Evolutionary conservation across 805 yeast species (phyloP).

Genomic region (Huiozyma sinensis): DNA sequence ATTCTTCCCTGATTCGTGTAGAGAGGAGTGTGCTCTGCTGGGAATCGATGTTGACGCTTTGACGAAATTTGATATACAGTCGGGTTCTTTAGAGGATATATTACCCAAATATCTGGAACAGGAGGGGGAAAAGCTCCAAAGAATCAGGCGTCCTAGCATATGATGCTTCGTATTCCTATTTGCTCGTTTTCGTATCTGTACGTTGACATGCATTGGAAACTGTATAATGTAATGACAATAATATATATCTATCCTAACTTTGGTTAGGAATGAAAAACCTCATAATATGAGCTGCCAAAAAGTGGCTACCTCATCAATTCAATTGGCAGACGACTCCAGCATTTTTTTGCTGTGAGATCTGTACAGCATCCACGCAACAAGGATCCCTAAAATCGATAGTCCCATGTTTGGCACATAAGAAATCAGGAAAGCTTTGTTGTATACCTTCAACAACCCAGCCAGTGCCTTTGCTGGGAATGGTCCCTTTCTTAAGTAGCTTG

Average conservation of each 20-base stretch:
- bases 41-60: slow-evolving; percentile 11
- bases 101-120: slow-evolving; percentile 5
- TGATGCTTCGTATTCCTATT: too few species aligned
- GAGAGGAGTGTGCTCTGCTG: slow-evolving; percentile 12
- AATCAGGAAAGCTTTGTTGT: slow-evolving; percentile 18
- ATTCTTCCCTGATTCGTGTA: slow-evolving; percentile 12
- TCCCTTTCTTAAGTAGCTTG: slow-evolving; percentile 19
- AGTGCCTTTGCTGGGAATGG: slow-evolving; percentile 14
- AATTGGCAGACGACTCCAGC: not conserved
- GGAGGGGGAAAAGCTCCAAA: too few species aligned
- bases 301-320: too few species aligned
- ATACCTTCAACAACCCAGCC: slow-evolving; percentile 13
- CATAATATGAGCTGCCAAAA: not conserved
- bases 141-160: too few species aligned
- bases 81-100: slow-evolving; percentile 12
- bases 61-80: slow-evolving; percentile 10
- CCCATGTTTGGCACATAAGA: slow-evolving; percentile 23
- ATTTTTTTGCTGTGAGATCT: slow-evolving; percentile 5
- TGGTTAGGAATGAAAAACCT: not conserved
- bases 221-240: not conserved
- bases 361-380: slow-evolving; percentile 9
- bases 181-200: too few species aligned
- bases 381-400: slow-evolving; percentile 13
- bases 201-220: too few species aligned
- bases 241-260: not conserved